Base-by-base conservation (phyloP, 2,329 filamentous ascomycete species). In the Coniochaeta prunicola region DNA sequence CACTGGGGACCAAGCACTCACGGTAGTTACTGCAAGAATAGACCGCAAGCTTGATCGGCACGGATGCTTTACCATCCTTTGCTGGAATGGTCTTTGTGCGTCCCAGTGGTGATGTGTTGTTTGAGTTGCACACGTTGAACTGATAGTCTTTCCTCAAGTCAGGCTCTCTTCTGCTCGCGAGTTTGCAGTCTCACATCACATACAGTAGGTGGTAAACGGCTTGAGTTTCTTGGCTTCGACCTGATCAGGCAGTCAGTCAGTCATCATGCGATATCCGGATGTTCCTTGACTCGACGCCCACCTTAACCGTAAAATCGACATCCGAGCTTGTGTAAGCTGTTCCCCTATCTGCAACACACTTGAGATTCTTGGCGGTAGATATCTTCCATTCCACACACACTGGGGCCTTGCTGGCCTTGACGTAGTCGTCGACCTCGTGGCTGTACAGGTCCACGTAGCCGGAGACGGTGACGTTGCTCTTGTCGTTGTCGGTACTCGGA, bases 261-360 rank as follows among this genome's bases (percentile, higher is more conserved):
- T 42, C 24, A 34, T 4, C 3, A 28, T 12, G 31, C 21, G n/a
- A 30, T 30, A 12, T n/a, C 45, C 2, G 12, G 8, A 0, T 1
- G 17, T 10, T 4, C 28, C 31, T 53, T 30, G 26, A 54, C 17
- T 8, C 42, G 13, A 48, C 59, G 38, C 60, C 56, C 68, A 84
- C 84, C 77, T 90, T 90, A 60, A 91, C 76, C 0, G 88, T 91
- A 68, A 86, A 92, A 67, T 92, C 89, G 54, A 91, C 83, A 67
- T 91, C 88, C 1, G 83, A 88, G 36, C 81, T 88, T 0, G 89
- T 91, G 67, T 85, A 90, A 1, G 80, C 86, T 36, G 73, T 80
- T 5, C 88, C 88, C 1, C 74, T 75, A 56, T 80, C 76, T 1
- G 83, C 81, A 8, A 82, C 73, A 2, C 60, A 58, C 1, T 66